Base-by-base conservation (phyloP, 768 basidiomycete species). In the Porphyrellus cyaneotinctus region DNA sequence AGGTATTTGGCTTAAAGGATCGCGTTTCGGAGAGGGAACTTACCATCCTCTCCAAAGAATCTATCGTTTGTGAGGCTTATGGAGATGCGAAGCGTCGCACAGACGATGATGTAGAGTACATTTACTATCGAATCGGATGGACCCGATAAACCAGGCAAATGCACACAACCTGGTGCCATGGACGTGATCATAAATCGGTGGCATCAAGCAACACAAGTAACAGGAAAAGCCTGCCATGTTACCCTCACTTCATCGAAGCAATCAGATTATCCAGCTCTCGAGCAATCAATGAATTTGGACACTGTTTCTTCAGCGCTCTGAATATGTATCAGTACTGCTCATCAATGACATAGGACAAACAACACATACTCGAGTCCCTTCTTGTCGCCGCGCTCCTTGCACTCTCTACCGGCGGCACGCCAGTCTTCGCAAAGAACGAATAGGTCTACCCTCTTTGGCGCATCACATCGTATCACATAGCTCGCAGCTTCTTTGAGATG, bases 351-450 rank as follows among this genome's bases (percentile, higher is more conserved):
- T 28, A 26, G 31, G 32, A n/a, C 11, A 8, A 28, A 9, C 11
- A 33, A 35, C 6, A 81, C 93, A 65, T 67, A 97, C 95, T 90
- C 86, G 30, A 98, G 69, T 58, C 84, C 87, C 8, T 78, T 81
- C 68, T 87, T 88, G 66, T 99, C 93, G 1, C 85, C 84, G 24
- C 90, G 76, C 46, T 95, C 91, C 69, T 92, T 95, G 69, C 91
- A 95, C 59, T 92, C 89, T 63, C 81, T 84, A 1, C 87, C 95
- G 0, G 94, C 95, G 65, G 81, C 74, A 35, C 84, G 79, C 92
- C 92, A 97, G 51, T 97, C 95, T 3, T 88, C 88, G 62, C 93
- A 97, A 56, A 84, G 78, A 22, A 94, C 87, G 62, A 91, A 99
- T 37, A 99, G 71, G 52, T 97, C 94, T 4, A 87, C 82, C 22